Conservation (phyloP, 2,329 filamentous ascomycete species). For the Botryosphaeria agaves region DNA sequence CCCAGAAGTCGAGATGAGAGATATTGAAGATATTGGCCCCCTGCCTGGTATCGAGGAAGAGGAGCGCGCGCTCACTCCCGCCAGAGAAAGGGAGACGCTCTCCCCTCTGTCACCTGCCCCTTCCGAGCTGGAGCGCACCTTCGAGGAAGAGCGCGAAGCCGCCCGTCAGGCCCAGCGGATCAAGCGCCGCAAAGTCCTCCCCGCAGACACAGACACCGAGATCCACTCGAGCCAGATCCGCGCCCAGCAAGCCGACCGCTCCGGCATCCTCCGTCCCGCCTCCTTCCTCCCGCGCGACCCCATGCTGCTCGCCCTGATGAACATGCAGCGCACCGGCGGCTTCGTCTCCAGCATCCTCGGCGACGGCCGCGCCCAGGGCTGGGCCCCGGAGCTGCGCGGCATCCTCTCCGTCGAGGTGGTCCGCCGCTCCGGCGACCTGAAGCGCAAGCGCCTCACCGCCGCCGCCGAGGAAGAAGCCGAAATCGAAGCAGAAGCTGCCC, state of each 20-base stretch:
- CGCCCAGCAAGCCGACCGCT: conserved; percentile 69
- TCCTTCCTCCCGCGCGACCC: conserved; percentile 78
- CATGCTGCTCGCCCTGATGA: conserved; percentile 70
- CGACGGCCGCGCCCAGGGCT: conserved; percentile 58
- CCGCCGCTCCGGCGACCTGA: conserved; percentile 60
- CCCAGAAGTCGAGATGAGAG: conserved; percentile 27
- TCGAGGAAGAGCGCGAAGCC: conserved; percentile 32
- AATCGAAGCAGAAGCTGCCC: not conserved
- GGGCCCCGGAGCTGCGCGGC: conserved; percentile 87
- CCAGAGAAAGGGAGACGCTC: conserved; percentile 24
- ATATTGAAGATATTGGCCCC: conserved; percentile 29
- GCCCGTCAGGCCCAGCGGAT: conserved; percentile 51
- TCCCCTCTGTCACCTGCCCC: conserved; percentile 38
- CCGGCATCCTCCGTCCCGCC: conserved; percentile 68
- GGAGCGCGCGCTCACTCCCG: conserved; percentile 29
- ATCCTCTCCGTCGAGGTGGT: conserved; percentile 77
- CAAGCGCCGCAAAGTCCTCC: conserved; percentile 66
- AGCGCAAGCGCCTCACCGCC: conserved; percentile 55
- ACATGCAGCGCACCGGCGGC: conserved; percentile 77
- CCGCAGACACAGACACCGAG: conserved; percentile 65
- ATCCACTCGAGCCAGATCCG: conserved; percentile 64
- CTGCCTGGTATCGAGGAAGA: conserved; percentile 11
- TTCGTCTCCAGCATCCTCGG: conserved; percentile 81
- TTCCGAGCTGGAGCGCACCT: conserved; percentile 48
- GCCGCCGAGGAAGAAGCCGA: conserved; percentile 15